Base-by-base conservation (phyloP, 2,329 filamentous ascomycete genomes). In the Tolypocladium endophyticum region DNA sequence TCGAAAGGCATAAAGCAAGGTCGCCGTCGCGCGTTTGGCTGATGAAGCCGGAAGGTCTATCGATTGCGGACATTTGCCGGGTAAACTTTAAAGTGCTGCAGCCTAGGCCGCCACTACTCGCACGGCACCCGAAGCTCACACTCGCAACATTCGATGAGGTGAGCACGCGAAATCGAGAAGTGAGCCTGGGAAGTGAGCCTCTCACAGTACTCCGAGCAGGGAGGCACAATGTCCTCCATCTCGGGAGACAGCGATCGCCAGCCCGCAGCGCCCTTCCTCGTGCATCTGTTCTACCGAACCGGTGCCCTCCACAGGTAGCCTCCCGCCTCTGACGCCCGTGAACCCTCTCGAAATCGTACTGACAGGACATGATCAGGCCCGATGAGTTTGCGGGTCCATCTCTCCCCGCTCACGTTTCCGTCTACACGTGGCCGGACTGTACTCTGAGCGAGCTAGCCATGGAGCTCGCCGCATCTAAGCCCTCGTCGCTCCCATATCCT, bases 381-480 rank as follows among this genome's bases (percentile, higher is more conserved):
- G 85, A 89, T 61, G 89, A 93, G 65, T 91, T 94, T 71, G 72
- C 83, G 65, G 70, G 84, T 25, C 66, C 77, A 59, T 70, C 77
- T 60, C 80, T 89, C 28, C 85, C 87, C 57, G 77, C 87, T 9
- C 83, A 88, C 70, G 79, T 96, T 33, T 82, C 89, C 62, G 87
- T 97, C 67, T 92, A 97, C 79, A 92, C 92, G 60, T 96, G 91
- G 89, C 82, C 85, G 60, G 85, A 84, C 67, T 93, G 89, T 75
- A 91, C 89, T 3, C 81, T 97, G 30, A 80, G 82, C 64, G 92
- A 97, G 73, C 85, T 97, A 41, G 87, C 88, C 28, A 84, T 89
- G 60, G 86, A 93, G 58, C 82, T 97, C 60, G 83, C 84, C 55
- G 83, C 84, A 57, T 81, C 87, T 1, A 79, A 72, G 56, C 88